Percentiles rank a stretch among this genome's conserved stretches.
These are phyloP conservation scores for Fonsecaea nubica DNA, from an alignment of 2,329 filamentous ascomycete species.

Conservation along the genomic window DNA sequence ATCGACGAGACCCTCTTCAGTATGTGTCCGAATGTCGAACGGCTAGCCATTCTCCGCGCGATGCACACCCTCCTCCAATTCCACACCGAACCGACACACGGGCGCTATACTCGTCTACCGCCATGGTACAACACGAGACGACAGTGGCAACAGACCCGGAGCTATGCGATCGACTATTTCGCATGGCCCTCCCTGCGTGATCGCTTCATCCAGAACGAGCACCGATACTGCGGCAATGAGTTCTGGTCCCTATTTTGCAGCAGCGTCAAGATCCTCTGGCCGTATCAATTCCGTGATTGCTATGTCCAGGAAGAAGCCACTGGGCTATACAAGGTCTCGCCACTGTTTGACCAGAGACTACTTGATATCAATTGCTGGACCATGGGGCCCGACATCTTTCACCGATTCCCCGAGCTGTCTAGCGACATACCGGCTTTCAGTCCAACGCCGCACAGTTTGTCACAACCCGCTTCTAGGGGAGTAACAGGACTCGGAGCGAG, in stretches of 20 bases:
- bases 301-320: constrained; percentile 37
- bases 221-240: constrained; percentile 38
- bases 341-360: constrained; percentile 37
- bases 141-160: constrained; percentile 34
- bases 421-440: constrained; percentile 37
- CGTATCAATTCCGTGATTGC: constrained; percentile 39
- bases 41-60: constrained; percentile 36
- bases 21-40: constrained; percentile 32
- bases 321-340: constrained; percentile 37
- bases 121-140: constrained; percentile 36
- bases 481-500: too few species aligned
- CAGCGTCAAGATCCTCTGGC: constrained; percentile 34
- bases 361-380: constrained; percentile 38
- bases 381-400: constrained; percentile 37
- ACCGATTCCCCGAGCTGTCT: constrained; percentile 37
- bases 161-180: constrained; percentile 39
- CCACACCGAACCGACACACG: constrained; percentile 32
- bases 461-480: too few species aligned
- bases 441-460: background rate
- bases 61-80: constrained; percentile 38
- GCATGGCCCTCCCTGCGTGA: constrained; percentile 39
- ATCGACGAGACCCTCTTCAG: constrained; percentile 37
- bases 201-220: constrained; percentile 38
- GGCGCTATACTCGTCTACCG: constrained; percentile 35
- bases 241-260: constrained; percentile 36